Evolutionary conservation across 106 monocot genomes (phyloP), one percentile per base, ranked within the genome.

Genomic region (Allium fistulosum): DNA sequence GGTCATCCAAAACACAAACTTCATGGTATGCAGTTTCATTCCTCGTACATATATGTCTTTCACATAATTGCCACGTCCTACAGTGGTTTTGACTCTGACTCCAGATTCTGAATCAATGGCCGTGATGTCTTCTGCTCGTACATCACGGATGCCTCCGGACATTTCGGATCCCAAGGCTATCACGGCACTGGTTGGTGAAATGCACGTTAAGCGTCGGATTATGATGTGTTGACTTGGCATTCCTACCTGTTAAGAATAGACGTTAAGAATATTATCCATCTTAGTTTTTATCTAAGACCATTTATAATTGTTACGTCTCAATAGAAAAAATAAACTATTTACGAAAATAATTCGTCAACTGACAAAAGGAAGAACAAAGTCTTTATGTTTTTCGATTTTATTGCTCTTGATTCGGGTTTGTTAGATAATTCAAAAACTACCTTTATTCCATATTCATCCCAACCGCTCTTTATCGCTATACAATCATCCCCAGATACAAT

Each of bases 101-200:
- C 70, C 88, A 0, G 88, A 85, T 67, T 95, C 91, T 16, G 95
- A 75, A 73, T 91, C 56, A 59, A 91, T 53, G 67, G 91, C 94
- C 47, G 85, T 85, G 74, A 94, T 79, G 73, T 87, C 74, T 58
- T 91, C 94, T 0, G 80, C 88, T 9, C 94, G 75, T 11, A 94
- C 85, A 66, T 91, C 85, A 11, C 73, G 65, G 53, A 94, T 83
- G 6, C 94, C 94, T 9, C 94, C 94, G 4, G 91, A 94, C 94
- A 94, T 94, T 77, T 94, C 94, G 73, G 90, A 91, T 49, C 94
- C 94, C 0, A 94, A 69, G 47, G 94, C 91, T 56, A 94, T 85
- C 48, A 75, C 85, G 0, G 90, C 91, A 55, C 94, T 95, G 74
- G 78, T 74, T 17, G 94, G 94, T 49, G 94, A 95, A 66, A 95